Conservation (phyloP, 176 grass and related monocot species). For the Hordeum marinum region DNA sequence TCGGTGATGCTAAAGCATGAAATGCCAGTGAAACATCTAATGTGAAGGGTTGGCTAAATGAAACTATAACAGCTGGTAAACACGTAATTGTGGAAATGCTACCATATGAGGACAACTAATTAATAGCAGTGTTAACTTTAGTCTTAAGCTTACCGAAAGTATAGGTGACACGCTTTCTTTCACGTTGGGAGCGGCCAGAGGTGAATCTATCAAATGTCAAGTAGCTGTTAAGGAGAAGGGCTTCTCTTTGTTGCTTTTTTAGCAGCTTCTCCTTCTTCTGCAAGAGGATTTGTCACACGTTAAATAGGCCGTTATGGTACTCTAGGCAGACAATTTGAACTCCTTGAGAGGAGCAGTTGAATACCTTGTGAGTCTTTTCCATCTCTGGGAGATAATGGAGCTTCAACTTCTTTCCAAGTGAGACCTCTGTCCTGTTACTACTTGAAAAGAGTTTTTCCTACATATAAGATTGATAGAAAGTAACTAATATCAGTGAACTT, state of each 20-base stretch:
- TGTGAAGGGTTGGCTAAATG: background rate
- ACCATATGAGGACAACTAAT: slow-evolving; percentile 1
- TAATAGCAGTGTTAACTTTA: background rate
- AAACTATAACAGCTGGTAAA: background rate
- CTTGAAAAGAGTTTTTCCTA: slow-evolving; percentile 96
- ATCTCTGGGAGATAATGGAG: slow-evolving; percentile 87
- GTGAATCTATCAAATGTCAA: slow-evolving; percentile 74
- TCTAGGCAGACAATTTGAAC: slow-evolving; percentile 15
- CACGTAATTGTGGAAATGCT: background rate
- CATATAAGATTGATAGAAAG: slow-evolving; percentile 31
- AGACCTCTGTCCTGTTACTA: slow-evolving; percentile 84
- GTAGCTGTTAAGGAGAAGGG: slow-evolving; percentile 76
- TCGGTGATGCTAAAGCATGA: background rate
- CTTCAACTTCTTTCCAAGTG: slow-evolving; percentile 93
- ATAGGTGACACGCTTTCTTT: slow-evolving; percentile 90
- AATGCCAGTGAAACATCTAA: slow-evolving; percentile 10
- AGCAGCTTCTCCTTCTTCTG: slow-evolving; percentile 88
- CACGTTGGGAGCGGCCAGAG: slow-evolving; percentile 74
- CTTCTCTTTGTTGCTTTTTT: slow-evolving; percentile 97
- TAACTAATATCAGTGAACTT: slow-evolving; percentile 11
- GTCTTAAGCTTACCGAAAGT: slow-evolving; percentile 71
- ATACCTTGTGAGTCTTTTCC: slow-evolving; percentile 93
- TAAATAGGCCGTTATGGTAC: background rate
- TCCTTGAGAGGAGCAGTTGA: slow-evolving; percentile 29
- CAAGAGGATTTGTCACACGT: slow-evolving; percentile 22